Evolutionary conservation across 768 basidiomycete genomes (phyloP), one percentile per base, ranked within the genome.

Genomic region (Agaricus sinodeliciosus): DNA sequence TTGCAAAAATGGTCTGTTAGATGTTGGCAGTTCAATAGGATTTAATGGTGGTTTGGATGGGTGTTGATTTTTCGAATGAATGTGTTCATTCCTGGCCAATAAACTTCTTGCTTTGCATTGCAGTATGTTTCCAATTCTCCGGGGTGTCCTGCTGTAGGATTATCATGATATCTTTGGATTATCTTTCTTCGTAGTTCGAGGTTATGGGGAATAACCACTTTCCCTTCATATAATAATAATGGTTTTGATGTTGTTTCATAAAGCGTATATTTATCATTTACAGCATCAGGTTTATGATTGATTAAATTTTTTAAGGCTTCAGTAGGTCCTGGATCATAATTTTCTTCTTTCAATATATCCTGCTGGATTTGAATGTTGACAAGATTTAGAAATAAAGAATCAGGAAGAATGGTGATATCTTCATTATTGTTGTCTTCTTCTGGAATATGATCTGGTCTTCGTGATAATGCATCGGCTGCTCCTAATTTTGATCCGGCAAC

Each of bases 21-120:
- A 39, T 1, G 2, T 0, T 0, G 37, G 36, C 9, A 22, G 42
- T 2, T 2, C 13, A 2, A 60, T 58, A 0, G 47, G 59, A 3
- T 22, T 16, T n/a, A 55, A 36, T 3, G 47, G 31, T 18, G 48
- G 51, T 36, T 50, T 49, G 6, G 27, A 43, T 26, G 57, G 57
- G 7, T 54, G 31, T 31, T 36, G 1, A 27, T 58, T 58, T 57
- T 39, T 59, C 57, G 34, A 19, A 45, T 28, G 51, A 52, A 48
- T 55, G 58, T 31, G 46, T 55, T 22, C 36, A 18, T 8, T 42
- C 49, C 16, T 53, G 57, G 35, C 56, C 56, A 19, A 47, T 16
- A 16, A 55, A 27, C 40, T 6, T 57, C 55, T 11, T 47, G 26
- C n/a, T 57, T 41, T 4, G 48, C 27, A 11, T 51, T 51, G 1